Evolutionary conservation across 352 stramenopile genomes (phyloP), one percentile per base, ranked within the genome.

Genomic region (Blastocystis sp.): DNA sequence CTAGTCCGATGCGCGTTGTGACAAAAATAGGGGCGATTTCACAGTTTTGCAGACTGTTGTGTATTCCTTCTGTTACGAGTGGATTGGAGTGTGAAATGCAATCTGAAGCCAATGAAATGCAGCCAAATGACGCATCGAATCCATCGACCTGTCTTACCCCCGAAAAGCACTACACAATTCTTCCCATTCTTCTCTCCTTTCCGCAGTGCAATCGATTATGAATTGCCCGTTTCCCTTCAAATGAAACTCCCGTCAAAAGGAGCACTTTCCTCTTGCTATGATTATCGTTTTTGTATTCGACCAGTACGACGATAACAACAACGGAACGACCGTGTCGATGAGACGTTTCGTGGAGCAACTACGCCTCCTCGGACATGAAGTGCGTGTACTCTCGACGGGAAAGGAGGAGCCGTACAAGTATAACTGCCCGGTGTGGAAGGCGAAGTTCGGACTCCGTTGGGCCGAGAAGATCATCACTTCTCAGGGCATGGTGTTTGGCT

Each of bases 261-360:
- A 56, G 48, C 48, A 56, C 5, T 56, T 56, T 56, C 14, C 19
- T 71, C 2, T 71, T 56, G 9, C 4, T 21, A 76, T 76, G 66
- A 76, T 76, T 28, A 82, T 82, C 21, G 74, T 82, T 1, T 82
- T 70, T 67, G 74, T 82, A 40, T 70, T 70, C 23, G 74, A 82
- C 45, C 56, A 82, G 56, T 82, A 70, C 43, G 74, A 82, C 38
- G 74, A 66, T 34, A 70, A 82, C 38, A 82, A 82, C 61, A 82
- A 82, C 48, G 74, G 74, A 34, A 82, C 74, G 34, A 82, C 74
- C 2, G 61, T 82, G 14, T 82, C 74, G 21, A 70, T 82, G 61
- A 82, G 74, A 70, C 56, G 74, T n/a, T 82, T 82, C 52, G 74
- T 82, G 40, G 74, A 82, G 45, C 56, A 66, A 82, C 45, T 82